A percentile compares a stretch with the other conserved stretches of the same genome.
Conservation (phyloP, 306 rosid species). For the Rubus parviflorus region DNA sequence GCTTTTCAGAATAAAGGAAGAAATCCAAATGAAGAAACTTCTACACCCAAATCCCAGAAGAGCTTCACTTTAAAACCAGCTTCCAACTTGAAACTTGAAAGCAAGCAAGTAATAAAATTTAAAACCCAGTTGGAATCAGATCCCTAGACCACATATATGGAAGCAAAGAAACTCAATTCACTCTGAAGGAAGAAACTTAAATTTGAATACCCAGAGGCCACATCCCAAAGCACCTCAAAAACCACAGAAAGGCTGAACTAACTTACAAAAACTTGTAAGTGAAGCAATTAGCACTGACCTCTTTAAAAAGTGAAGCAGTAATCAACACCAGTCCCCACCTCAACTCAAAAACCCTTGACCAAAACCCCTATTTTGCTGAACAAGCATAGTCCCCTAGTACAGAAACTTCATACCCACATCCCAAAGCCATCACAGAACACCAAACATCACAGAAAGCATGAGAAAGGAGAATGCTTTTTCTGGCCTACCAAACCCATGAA, state of each 20-base stretch:
- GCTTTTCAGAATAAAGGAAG: constrained; percentile 26
- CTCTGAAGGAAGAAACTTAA: constrained; percentile 39
- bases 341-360: constrained; percentile 45
- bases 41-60: constrained; percentile 21
- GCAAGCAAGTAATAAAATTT: constrained; percentile 14
- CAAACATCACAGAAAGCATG: constrained; percentile 10
- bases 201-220: constrained; percentile 28
- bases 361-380: constrained; percentile 31
- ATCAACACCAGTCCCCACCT: constrained; percentile 50
- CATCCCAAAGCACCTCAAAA: constrained; percentile 43
- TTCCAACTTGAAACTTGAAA: constrained; percentile 39
- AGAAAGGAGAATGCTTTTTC: constrained; percentile 30
- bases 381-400: not conserved
- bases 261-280: constrained; percentile 54
- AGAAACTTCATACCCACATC: constrained; percentile 21
- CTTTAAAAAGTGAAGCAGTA: constrained; percentile 42
- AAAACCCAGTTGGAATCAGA: constrained; percentile 37
- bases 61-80: constrained; percentile 19
- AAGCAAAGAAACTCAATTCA: constrained; percentile 28
- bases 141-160: constrained; percentile 53
- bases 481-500: not conserved
- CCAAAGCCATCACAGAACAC: constrained; percentile 14
- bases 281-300: constrained; percentile 53
- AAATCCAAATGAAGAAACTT: constrained; percentile 40
- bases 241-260: constrained; percentile 35